Conservation (phyloP, 2,329 filamentous ascomycete genomes). For the Byssoonygena ceratinophila region DNA sequence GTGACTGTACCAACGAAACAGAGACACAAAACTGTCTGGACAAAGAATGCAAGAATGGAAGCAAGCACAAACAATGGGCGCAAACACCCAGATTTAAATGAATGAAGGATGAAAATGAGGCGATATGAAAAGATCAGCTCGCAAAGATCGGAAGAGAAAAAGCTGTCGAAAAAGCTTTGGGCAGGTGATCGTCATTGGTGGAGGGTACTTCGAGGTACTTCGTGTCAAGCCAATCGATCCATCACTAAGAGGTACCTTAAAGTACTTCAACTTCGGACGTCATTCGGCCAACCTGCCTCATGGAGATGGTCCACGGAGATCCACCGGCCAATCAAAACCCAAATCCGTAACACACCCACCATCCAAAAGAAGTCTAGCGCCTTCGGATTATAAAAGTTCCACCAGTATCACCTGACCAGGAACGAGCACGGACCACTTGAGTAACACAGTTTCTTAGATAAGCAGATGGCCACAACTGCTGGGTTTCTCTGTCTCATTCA, state of each 20-base stretch:
- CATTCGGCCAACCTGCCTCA: not conserved
- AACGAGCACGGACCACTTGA: not conserved
- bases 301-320: not conserved
- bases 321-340: not conserved
- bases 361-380: not conserved
- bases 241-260: not conserved
- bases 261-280: not conserved
- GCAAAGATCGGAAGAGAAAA: slow-evolving; percentile 1
- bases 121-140: not conserved
- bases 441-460: not conserved
- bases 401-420: no score
- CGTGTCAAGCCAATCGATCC: no score
- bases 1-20: not conserved
- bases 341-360: not conserved
- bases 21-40: not conserved
- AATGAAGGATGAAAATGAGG: not conserved
- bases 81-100: not conserved
- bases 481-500: no score
- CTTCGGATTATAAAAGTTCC: not conserved
- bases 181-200: not conserved
- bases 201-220: not conserved
- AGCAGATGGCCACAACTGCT: no score
- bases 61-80: not conserved
- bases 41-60: not conserved
- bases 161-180: slow-evolving; percentile 1